Evolutionary conservation across 1,284 basidiomycete genomes (phyloP), one percentile per base, ranked within the genome.

Genomic region (Irpex sp.): DNA sequence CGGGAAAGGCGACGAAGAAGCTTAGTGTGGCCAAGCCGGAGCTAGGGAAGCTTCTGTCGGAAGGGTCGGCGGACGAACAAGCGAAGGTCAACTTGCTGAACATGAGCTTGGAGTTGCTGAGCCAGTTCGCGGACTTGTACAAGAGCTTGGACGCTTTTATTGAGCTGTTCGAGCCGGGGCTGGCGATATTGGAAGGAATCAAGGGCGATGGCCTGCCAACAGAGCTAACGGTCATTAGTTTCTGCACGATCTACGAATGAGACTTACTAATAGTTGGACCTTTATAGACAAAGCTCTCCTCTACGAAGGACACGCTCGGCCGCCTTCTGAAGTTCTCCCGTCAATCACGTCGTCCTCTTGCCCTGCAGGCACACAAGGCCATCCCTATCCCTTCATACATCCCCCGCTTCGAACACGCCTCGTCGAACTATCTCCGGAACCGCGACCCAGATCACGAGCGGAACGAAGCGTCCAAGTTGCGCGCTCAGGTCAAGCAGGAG

Each of bases 361-460:
- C 82, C 9, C 82, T 99, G 36, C 97, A 99, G 80, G 85, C 92
- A 2, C 97, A 99, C 82, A 97, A 97, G 74, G 94, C 96, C 2
- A 96, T 99, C 60, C 94, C 97, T 5, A 97, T 99, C 70, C 87
- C 94, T 3, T 88, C 94, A 1, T 96, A 94, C 74, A 84, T 95
- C 31, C 97, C 97, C 73, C 96, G 96, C 75, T 99, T 99, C 77
- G 96, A 97, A 72, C 82, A 86, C 51, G 85, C 88, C 48, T 91
- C 88, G 54, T 94, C 93, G 17, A 92, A 88, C 51, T 93, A 92
- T 73, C 82, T 92, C 63, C 91, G 90, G 61, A 81, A 82, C 62
- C 92, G 92, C 72, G 97, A 99, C 76, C 96, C 97, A 2, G 96
- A 99, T 75, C 87, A 87, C 63, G 95, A 97, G 72, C 89, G 94